Conservation (phyloP, 768 basidiomycete species). For the Leccinum arenicola region DNA sequence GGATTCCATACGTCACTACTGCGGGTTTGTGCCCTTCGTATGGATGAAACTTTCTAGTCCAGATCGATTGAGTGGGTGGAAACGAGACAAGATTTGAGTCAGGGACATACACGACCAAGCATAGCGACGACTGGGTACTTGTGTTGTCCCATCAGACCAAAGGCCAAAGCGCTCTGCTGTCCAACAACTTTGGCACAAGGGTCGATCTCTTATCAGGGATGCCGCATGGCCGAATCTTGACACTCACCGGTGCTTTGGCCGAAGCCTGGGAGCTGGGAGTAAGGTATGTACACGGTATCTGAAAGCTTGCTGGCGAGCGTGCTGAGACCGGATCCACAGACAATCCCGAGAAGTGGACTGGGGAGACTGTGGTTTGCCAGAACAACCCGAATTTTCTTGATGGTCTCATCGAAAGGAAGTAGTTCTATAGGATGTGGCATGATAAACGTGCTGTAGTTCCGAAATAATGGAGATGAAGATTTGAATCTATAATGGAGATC, state of each 20-base stretch:
- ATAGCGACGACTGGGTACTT: constrained; percentile 85
- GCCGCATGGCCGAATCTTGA: neutral
- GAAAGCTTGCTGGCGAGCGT: constrained; percentile 64
- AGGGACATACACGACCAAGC: constrained; percentile 70
- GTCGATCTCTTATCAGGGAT: neutral
- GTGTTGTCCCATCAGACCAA: constrained; percentile 66
- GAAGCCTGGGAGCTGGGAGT: constrained; percentile 70
- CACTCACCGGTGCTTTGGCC: constrained; percentile 68
- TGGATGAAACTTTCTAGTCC: constrained; percentile 61
- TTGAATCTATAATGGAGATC: no score
- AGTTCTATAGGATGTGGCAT: constrained; percentile 15
- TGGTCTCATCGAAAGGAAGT: constrained; percentile 28
- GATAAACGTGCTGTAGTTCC: neutral
- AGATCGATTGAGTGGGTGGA: constrained; percentile 4
- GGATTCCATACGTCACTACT: constrained; percentile 74
- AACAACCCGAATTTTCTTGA: constrained; percentile 28
- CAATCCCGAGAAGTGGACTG: constrained; percentile 72
- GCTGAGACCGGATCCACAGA: constrained; percentile 84
- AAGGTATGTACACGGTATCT: constrained; percentile 59
- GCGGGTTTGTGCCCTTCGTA: constrained; percentile 80
- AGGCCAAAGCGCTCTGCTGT: constrained; percentile 77
- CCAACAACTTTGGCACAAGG: constrained; percentile 57
- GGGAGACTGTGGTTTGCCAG: constrained; percentile 35
- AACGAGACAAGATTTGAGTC: neutral
- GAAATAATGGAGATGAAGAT: neutral